phyloP scores from a whole-genome alignment of 495 filamentous ascomycete species.

The Terfezia boudieri region DNA sequence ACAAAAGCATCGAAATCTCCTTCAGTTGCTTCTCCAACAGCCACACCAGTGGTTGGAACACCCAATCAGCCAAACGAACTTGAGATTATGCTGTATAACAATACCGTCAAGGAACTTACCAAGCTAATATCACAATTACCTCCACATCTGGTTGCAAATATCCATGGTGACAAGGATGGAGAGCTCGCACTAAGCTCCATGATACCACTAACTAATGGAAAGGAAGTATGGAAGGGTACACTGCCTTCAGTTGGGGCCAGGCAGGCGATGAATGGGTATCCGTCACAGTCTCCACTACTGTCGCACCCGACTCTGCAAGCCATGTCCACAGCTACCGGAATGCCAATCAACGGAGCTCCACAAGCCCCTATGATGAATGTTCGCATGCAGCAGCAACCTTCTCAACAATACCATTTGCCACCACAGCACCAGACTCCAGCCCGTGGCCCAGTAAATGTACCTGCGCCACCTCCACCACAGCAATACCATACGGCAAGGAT shows the following conservation, averaged over 20 bases:
- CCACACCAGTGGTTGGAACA: background rate
- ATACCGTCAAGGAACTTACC: constrained; percentile 34
- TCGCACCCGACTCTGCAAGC: background rate
- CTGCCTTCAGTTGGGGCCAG: constrained; percentile 4
- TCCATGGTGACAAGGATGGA: constrained; percentile 42
- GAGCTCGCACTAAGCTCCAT: constrained; percentile 40
- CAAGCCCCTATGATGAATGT: constrained; percentile 12
- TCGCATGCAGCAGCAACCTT: constrained; percentile 2
- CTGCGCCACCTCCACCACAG: constrained; percentile 5
- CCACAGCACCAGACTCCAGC: constrained; percentile 4
- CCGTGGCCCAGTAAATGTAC: background rate
- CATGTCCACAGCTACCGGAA: constrained; percentile 1
- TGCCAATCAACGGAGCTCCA: constrained; percentile 8
- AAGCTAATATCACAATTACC: constrained; percentile 38
- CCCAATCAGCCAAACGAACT: constrained; percentile 14
- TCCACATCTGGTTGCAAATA: constrained; percentile 42
- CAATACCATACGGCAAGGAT: background rate
- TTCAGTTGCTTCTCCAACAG: background rate
- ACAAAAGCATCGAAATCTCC: background rate
- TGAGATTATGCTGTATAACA: constrained; percentile 38
- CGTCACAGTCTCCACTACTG: constrained; percentile 13
- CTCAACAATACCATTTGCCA: constrained; percentile 1
- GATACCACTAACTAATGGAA: constrained; percentile 28
- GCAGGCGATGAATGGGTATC: constrained; percentile 4
- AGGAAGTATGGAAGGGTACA: constrained; percentile 34